Conservation (phyloP, 2,329 filamentous ascomycete genomes). For the Trichoderma arundinaceum region DNA sequence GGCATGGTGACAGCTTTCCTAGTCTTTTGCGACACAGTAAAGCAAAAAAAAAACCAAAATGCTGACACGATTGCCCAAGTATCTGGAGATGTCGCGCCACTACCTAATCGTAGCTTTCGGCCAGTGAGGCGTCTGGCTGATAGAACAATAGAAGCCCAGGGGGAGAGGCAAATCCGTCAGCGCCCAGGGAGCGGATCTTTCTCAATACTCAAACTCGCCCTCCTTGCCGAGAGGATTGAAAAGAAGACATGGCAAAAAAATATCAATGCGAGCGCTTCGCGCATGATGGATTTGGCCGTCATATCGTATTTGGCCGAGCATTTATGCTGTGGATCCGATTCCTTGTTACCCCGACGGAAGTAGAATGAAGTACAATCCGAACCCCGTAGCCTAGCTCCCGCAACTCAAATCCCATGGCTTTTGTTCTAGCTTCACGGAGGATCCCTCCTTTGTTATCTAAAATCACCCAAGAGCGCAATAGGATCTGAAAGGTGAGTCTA, state of each 20-base stretch:
- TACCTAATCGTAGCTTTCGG: background rate
- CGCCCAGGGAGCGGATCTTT: background rate
- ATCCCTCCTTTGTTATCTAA: too few species aligned
- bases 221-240: background rate
- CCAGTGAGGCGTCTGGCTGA: background rate
- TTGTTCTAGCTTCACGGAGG: background rate
- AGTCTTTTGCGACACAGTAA: background rate
- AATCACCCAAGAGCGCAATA: too few species aligned
- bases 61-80: background rate
- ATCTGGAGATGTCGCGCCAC: background rate
- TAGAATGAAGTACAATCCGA: constrained; percentile 12
- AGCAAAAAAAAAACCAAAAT: constrained; percentile 10
- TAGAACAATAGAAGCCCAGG: background rate
- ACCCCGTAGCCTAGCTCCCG: constrained; percentile 5
- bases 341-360: constrained; percentile 12
- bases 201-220: background rate
- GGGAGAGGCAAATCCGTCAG: background rate
- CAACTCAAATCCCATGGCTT: background rate
- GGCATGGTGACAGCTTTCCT: background rate
- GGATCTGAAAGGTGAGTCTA: too few species aligned
- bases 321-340: constrained; percentile 13
- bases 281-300: background rate
- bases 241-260: background rate
- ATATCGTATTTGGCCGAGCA: constrained; percentile 13
- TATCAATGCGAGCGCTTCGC: background rate